Conservation (phyloP, 208 protist genomes). For the Novymonas esmeraldas region DNA sequence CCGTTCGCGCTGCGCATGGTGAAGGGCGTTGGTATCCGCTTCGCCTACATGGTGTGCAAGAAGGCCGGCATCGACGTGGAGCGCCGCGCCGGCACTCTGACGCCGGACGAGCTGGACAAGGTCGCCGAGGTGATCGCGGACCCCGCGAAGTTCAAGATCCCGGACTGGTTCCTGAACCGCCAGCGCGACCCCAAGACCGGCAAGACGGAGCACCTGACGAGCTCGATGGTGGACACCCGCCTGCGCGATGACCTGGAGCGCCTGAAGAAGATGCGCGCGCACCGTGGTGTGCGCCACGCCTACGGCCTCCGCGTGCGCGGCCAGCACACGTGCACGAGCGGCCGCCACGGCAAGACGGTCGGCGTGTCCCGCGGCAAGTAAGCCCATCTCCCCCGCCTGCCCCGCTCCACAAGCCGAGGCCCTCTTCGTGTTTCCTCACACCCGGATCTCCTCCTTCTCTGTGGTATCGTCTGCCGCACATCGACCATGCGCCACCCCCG, state of each 20-base stretch:
- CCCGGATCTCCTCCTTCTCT: background rate
- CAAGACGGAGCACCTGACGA: slow-evolving; percentile 97
- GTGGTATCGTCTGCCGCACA: too few species aligned
- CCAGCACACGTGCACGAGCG: slow-evolving; percentile 99
- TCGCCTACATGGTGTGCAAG: slow-evolving; percentile 98
- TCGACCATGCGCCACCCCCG: too few species aligned
- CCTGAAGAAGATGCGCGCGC: slow-evolving; percentile 99
- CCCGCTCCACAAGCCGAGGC: too few species aligned
- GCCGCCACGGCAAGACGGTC: slow-evolving; percentile 95
- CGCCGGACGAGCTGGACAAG: slow-evolving; percentile 96
- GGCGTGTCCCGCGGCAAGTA: slow-evolving; percentile 85
- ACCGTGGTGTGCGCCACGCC: slow-evolving; percentile 99
- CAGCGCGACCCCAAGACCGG: slow-evolving; percentile 98
- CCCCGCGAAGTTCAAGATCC: slow-evolving; percentile 99
- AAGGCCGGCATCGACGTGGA: slow-evolving; percentile 98
- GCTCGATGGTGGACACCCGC: slow-evolving; percentile 97
- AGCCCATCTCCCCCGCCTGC: too few species aligned
- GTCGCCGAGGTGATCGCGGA: slow-evolving; percentile 98
- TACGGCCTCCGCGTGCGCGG: slow-evolving; percentile 99
- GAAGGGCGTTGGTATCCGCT: slow-evolving; percentile 99
- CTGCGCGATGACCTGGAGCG: slow-evolving; percentile 99
- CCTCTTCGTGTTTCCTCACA: too few species aligned
- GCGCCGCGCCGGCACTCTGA: slow-evolving; percentile 95
- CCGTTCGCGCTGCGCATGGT: slow-evolving; percentile 98
- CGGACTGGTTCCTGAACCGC: slow-evolving; percentile 99